Percentiles rank a stretch among this genome's conserved stretches.
phyloP scores from a whole-genome alignment of 169 alveolate genomes.

The Cryptosporidium ryanae region DNA sequence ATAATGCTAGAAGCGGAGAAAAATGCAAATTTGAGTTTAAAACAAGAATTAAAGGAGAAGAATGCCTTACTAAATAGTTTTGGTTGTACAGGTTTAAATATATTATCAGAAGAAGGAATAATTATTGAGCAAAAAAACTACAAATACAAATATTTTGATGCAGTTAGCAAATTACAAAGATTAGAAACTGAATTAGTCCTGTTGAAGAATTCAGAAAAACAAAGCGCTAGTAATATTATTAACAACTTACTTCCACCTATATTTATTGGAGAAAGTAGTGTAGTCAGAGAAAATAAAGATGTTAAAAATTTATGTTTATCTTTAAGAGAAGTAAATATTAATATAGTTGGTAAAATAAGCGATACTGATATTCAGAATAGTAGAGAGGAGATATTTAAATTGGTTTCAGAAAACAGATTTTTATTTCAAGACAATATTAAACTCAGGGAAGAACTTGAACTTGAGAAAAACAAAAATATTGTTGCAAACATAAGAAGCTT shows the following conservation, averaged over 20 bases:
- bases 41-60: constrained; percentile 25
- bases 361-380: neutral
- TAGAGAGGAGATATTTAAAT: neutral
- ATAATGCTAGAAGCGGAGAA: constrained; percentile 54
- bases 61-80: neutral
- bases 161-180: constrained; percentile 36
- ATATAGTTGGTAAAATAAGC: neutral
- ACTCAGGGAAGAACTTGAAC: constrained; percentile 49
- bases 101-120: neutral
- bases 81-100: constrained; percentile 15
- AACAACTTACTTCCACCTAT: constrained; percentile 23
- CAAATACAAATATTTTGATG: constrained; percentile 56
- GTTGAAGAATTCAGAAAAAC: neutral
- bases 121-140: constrained; percentile 47
- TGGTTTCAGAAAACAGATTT: constrained; percentile 26
- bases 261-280: constrained; percentile 4
- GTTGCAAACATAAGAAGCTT: constrained; percentile 52
- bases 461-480: constrained; percentile 26
- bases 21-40: constrained; percentile 24
- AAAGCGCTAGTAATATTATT: neutral
- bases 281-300: constrained; percentile 1
- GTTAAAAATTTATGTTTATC: neutral
- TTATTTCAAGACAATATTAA: constrained; percentile 12
- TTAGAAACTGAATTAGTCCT: constrained; percentile 45
- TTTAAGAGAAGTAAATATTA: neutral